phyloP scores from a whole-genome alignment of 2,329 filamentous ascomycete species.

The Stemphylium lycopersici region DNA sequence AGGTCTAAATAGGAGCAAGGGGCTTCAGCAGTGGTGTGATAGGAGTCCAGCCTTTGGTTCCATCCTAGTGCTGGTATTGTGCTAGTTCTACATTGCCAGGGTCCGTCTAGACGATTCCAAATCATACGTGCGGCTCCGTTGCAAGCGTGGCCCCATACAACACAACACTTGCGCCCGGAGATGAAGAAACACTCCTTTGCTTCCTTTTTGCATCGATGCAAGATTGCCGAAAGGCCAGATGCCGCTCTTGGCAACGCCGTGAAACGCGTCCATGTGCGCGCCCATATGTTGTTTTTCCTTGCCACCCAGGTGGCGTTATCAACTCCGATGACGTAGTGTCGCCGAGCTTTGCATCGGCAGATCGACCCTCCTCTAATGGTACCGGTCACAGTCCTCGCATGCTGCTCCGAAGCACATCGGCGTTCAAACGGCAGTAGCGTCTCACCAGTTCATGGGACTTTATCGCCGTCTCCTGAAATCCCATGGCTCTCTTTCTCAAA shows the following conservation, averaged over 20 bases:
- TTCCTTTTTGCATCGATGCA: not conserved
- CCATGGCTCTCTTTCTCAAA: not conserved
- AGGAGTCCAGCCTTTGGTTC: not conserved
- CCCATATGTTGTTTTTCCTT: not conserved
- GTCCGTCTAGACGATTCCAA: not conserved
- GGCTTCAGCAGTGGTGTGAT: no score
- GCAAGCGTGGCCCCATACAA: not conserved
- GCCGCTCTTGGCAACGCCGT: not conserved
- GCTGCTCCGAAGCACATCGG: not conserved
- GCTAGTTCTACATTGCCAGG: not conserved
- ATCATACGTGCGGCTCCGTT: not conserved
- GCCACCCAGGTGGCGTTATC: not conserved
- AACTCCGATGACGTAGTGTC: conserved; percentile 5
- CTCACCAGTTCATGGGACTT: no score
- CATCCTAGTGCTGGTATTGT: not conserved
- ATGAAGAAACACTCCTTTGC: not conserved
- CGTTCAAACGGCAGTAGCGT: not conserved
- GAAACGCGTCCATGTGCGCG: not conserved
- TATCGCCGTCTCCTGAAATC: no score
- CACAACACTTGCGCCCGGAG: not conserved
- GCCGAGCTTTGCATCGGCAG: not conserved
- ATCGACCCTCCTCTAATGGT: not conserved
- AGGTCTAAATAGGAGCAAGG: no score
- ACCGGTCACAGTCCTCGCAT: not conserved
- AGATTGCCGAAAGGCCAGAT: not conserved